A percentile compares a stretch with the other conserved stretches of the same genome.
phyloP scores from a whole-genome alignment of 2,329 filamentous ascomycete species.

The Fusarium palustre region DNA sequence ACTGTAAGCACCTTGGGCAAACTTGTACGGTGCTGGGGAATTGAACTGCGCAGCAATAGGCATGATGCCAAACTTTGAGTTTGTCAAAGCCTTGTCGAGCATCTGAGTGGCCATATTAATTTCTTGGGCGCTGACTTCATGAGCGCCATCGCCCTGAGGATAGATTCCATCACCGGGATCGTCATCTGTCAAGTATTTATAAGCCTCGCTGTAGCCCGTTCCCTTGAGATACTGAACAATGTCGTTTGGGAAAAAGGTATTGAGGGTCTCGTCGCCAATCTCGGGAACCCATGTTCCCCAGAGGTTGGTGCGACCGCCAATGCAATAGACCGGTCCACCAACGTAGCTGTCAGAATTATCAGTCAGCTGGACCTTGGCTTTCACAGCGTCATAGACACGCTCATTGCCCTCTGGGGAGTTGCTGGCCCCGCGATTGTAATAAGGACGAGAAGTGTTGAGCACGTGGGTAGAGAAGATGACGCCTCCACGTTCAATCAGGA shows the following conservation, averaged over 20 bases:
- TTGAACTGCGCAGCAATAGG: conserved; percentile 36
- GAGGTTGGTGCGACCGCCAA: conserved; percentile 30
- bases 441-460: conserved; percentile 34
- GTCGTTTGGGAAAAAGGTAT: background rate
- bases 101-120: conserved; percentile 7
- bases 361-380: conserved; percentile 32
- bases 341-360: conserved; percentile 35
- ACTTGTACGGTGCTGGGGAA: conserved; percentile 30
- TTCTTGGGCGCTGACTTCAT: conserved; percentile 14
- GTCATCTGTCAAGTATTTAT: conserved; percentile 25
- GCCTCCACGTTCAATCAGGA: conserved; percentile 31
- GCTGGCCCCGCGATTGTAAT: conserved; percentile 32
- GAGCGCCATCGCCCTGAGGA: conserved; percentile 5
- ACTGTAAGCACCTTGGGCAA: conserved; percentile 33
- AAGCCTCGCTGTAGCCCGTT: background rate
- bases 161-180: conserved; percentile 17
- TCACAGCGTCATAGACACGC: conserved; percentile 34
- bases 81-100: conserved; percentile 3
- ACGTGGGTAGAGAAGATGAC: conserved; percentile 39
- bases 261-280: conserved; percentile 15
- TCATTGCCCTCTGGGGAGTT: conserved; percentile 39
- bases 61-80: conserved; percentile 18
- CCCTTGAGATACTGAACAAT: conserved; percentile 1
- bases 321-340: conserved; percentile 33
- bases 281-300: conserved; percentile 37